These are phyloP conservation scores for Diaporthe longicolla DNA, from an alignment of 2,329 filamentous ascomycete genomes.

Conservation along the genomic window DNA sequence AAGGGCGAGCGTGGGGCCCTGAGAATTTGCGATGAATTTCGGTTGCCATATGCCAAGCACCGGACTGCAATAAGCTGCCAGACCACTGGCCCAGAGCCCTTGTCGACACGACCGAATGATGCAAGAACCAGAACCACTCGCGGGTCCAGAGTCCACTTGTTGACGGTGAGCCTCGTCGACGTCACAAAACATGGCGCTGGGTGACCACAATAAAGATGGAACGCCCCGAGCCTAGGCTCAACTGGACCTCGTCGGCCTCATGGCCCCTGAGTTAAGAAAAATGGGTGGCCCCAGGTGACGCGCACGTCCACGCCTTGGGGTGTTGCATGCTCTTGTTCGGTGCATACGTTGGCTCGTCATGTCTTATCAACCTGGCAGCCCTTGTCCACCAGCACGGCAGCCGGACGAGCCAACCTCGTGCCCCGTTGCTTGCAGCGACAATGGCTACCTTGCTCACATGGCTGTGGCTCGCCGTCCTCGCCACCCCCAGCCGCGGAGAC, in stretches of 20 bases:
- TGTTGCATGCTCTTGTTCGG: neutral
- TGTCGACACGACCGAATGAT: neutral
- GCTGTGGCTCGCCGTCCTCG: constrained; percentile 2
- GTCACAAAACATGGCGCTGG: neutral
- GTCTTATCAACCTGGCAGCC: constrained; percentile 4
- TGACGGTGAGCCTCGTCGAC: constrained; percentile 12
- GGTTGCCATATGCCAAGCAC: constrained; percentile 24
- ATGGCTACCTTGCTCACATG: neutral
- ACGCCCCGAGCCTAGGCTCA: neutral
- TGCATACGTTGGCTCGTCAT: neutral
- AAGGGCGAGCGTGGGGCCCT: neutral
- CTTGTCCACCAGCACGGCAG: constrained; percentile 16
- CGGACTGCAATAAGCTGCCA: neutral
- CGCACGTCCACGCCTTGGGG: constrained; percentile 7
- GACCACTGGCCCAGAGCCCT: neutral
- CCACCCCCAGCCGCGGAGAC: constrained; percentile 19
- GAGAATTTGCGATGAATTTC: constrained; percentile 19
- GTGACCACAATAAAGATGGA: neutral
- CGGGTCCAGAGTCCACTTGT: neutral
- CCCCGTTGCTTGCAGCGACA: neutral
- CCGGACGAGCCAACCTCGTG: neutral
- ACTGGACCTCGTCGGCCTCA: constrained; percentile 12
- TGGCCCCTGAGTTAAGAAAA: constrained; percentile 20
- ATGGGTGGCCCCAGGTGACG: constrained; percentile 18
- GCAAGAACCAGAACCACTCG: constrained; percentile 9